A percentile compares a stretch with the other conserved stretches of the same genome.
These are phyloP conservation scores for Myxozyma vanderwaltii DNA, from an alignment of 805 yeast species.

Conservation along the genomic window DNA sequence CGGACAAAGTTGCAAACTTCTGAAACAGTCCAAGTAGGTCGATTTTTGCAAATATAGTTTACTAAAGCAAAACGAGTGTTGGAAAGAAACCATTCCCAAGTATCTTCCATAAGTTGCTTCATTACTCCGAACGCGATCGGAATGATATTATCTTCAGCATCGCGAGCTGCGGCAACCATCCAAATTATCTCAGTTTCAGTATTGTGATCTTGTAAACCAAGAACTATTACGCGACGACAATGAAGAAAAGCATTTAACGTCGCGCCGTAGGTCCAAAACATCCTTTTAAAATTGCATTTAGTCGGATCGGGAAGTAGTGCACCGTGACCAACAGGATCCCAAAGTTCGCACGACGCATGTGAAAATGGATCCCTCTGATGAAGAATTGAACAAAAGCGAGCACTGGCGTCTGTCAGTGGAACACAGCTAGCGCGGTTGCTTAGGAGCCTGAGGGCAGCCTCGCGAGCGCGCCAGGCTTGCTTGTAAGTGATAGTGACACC, in stretches of 20 bases:
- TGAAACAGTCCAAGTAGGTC: conserved; percentile 4
- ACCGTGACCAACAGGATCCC: conserved; percentile 24
- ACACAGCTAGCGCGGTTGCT: conserved; percentile 12
- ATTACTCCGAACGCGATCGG: conserved; percentile 20
- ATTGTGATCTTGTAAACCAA: conserved; percentile 1
- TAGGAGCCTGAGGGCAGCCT: conserved; percentile 13
- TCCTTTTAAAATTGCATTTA: conserved; percentile 15
- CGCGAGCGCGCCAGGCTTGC: conserved; percentile 33
- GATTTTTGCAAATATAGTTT: neutral
- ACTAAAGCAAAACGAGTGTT: conserved; percentile 9
- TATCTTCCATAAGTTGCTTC: neutral
- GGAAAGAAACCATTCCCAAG: conserved; percentile 25
- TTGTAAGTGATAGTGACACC: conserved; percentile 21
- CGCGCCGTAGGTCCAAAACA: conserved; percentile 25
- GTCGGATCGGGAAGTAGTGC: conserved; percentile 21
- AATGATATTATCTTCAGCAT: conserved; percentile 17
- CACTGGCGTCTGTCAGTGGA: conserved; percentile 1
- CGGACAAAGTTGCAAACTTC: conserved; percentile 14
- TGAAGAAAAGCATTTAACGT: conserved; percentile 7
- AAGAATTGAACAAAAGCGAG: neutral
- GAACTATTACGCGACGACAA: conserved; percentile 21
- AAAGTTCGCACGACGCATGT: conserved; percentile 13
- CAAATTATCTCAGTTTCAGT: neutral
- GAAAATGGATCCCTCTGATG: conserved; percentile 4
- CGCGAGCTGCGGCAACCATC: conserved; percentile 22